These are phyloP conservation scores for Botrytis aclada DNA, from an alignment of 2,329 filamentous ascomycete species.

Conservation along the genomic window DNA sequence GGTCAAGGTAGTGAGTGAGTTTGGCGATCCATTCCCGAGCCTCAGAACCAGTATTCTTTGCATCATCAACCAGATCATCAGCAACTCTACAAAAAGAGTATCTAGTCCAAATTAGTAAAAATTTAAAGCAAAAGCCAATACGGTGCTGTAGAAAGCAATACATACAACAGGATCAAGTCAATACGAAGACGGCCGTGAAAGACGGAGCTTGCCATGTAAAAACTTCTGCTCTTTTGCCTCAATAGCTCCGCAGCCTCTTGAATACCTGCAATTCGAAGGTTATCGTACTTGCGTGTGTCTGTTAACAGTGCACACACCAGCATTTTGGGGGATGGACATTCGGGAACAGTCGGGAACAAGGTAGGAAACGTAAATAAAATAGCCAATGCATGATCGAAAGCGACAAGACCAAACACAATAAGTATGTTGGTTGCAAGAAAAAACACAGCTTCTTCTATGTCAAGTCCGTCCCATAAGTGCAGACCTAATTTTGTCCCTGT, in stretches of 20 bases:
- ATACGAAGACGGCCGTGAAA: slow-evolving; percentile 66
- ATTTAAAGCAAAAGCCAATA: too few relatives aligned
- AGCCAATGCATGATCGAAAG: slow-evolving; percentile 67
- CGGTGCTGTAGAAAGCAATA: neutral
- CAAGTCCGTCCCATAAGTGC: slow-evolving; percentile 61
- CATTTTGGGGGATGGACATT: slow-evolving; percentile 47
- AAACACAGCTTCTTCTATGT: slow-evolving; percentile 72
- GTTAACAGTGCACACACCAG: slow-evolving; percentile 51
- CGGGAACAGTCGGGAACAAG: slow-evolving; percentile 50
- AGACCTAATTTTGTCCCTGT: slow-evolving; percentile 63
- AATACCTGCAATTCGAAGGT: slow-evolving; percentile 55
- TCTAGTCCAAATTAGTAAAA: slow-evolving; percentile 37
- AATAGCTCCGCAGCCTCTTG: slow-evolving; percentile 57
- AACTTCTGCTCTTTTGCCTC: slow-evolving; percentile 65
- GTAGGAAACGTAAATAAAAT: slow-evolving; percentile 61
- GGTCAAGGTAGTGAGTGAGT: slow-evolving; percentile 54
- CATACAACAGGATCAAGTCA: slow-evolving; percentile 62
- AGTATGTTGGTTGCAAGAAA: slow-evolving; percentile 68
- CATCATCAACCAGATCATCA: slow-evolving; percentile 70
- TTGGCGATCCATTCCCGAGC: slow-evolving; percentile 57
- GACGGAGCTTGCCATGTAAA: slow-evolving; percentile 67
- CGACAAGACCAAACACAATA: slow-evolving; percentile 65
- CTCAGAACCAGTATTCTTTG: slow-evolving; percentile 47
- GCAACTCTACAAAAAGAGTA: slow-evolving; percentile 73
- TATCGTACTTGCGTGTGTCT: slow-evolving; percentile 52